Evolutionary conservation across 768 basidiomycete species (phyloP).

Genomic region (Phaeotremella fagi): DNA sequence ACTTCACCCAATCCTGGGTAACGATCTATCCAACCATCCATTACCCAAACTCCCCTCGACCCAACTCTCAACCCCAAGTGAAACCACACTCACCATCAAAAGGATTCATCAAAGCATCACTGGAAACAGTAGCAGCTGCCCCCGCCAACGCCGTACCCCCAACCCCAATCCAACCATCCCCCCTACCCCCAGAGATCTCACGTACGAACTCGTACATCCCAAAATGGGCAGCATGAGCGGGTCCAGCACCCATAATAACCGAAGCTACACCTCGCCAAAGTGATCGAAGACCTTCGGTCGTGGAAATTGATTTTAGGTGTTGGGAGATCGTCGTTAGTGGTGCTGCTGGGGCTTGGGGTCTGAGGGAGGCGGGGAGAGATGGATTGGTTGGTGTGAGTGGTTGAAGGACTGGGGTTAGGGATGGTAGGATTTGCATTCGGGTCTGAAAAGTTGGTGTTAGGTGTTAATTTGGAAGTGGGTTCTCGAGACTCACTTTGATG

Average conservation of each 20-base stretch:
- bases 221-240: slow-evolving; percentile 97
- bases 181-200: slow-evolving; percentile 69
- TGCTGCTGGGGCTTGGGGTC: slow-evolving; percentile 7
- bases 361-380: background rate
- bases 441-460: slow-evolving; percentile 57
- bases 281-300: slow-evolving; percentile 84
- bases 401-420: slow-evolving; percentile 46
- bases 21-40: background rate
- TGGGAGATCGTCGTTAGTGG: slow-evolving; percentile 40
- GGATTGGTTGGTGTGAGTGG: slow-evolving; percentile 7
- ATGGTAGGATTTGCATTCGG: slow-evolving; percentile 94
- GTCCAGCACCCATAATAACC: slow-evolving; percentile 92
- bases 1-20: background rate
- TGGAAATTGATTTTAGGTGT: slow-evolving; percentile 60
- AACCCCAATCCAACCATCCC: slow-evolving; percentile 71
- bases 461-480: background rate
- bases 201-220: slow-evolving; percentile 92
- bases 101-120: slow-evolving; percentile 98
- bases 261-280: slow-evolving; percentile 96
- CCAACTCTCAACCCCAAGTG: background rate
- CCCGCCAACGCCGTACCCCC: slow-evolving; percentile 88
- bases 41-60: background rate
- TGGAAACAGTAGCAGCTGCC: slow-evolving; percentile 87
- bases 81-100: slow-evolving; percentile 74
- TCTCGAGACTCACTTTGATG: slow-evolving; percentile 69